These are phyloP conservation scores for Ordospora pajunii DNA, from an alignment of 371 early-diverging fungal genomes.

Conservation along the genomic window DNA sequence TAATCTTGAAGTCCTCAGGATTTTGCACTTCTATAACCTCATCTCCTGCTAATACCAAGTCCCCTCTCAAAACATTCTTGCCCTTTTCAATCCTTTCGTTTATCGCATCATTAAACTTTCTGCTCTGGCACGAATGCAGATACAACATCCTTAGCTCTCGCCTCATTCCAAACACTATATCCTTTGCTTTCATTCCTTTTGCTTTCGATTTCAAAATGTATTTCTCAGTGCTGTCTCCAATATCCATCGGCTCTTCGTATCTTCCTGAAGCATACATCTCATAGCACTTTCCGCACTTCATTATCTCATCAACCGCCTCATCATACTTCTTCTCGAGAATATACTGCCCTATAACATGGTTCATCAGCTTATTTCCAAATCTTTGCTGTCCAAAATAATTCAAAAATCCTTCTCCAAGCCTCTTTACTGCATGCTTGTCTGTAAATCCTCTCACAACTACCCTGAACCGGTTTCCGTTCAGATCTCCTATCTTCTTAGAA, in stretches of 20 bases:
- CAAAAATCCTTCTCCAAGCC: slow-evolving; percentile 64
- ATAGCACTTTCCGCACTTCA: slow-evolving; percentile 30
- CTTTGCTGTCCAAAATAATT: slow-evolving; percentile 97
- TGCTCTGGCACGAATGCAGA: slow-evolving; percentile 87
- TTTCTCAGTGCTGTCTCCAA: slow-evolving; percentile 33
- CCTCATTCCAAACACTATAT: slow-evolving; percentile 57
- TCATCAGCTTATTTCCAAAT: slow-evolving; percentile 78
- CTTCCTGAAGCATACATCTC: slow-evolving; percentile 14
- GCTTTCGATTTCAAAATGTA: slow-evolving; percentile 33
- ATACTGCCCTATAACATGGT: slow-evolving; percentile 73
- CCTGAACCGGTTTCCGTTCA: slow-evolving; percentile 46
- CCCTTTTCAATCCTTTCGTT: slow-evolving; percentile 71
- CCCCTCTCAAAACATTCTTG: slow-evolving; percentile 68
- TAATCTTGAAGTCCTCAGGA: slow-evolving; percentile 64
- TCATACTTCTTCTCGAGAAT: slow-evolving; percentile 69
- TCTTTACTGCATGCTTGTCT: background rate
- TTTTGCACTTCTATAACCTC: slow-evolving; percentile 58
- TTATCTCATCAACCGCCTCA: slow-evolving; percentile 49
- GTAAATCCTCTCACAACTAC: slow-evolving; percentile 39
- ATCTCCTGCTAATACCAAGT: slow-evolving; percentile 65
- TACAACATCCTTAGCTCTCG: slow-evolving; percentile 78
- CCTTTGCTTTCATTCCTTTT: slow-evolving; percentile 29
- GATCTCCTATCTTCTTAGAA: slow-evolving; percentile 35
- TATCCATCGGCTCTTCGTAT: background rate
- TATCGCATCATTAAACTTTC: slow-evolving; percentile 79